phyloP scores from a whole-genome alignment of 2,329 filamentous ascomycete genomes.

The Alternaria dauci region DNA sequence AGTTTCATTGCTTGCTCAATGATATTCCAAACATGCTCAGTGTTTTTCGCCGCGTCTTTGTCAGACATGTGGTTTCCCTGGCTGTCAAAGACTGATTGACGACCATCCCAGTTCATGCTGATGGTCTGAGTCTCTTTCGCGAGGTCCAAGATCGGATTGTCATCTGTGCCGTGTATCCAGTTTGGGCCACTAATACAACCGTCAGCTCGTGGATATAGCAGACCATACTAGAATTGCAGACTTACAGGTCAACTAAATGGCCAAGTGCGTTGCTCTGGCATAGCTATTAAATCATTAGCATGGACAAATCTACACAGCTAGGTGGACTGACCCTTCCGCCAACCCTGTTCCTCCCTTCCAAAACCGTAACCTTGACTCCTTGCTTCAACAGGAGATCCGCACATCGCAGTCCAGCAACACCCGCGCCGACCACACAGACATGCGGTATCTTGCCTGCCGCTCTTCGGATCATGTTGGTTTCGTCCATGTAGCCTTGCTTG shows the following conservation, averaged over 20 bases:
- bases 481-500: conserved; percentile 30
- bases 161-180: conserved; percentile 78
- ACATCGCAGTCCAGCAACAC: conserved; percentile 74
- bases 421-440: conserved; percentile 74
- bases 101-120: conserved; percentile 62
- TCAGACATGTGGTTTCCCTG: conserved; percentile 61
- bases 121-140: conserved; percentile 67
- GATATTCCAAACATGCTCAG: conserved; percentile 71
- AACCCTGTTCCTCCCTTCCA: conserved; percentile 72
- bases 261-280: conserved; percentile 59
- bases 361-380: conserved; percentile 72
- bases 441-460: conserved; percentile 57
- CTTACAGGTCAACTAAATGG: conserved; percentile 66
- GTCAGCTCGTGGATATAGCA: background rate
- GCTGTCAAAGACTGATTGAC: conserved; percentile 65
- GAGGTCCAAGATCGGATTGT: conserved; percentile 74
- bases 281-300: conserved; percentile 48
- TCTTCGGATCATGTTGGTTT: conserved; percentile 42
- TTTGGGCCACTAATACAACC: conserved; percentile 68
- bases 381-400: conserved; percentile 71
- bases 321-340: conserved; percentile 66
- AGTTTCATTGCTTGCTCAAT: conserved; percentile 72
- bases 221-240: conserved; percentile 15
- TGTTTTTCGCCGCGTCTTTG: conserved; percentile 49
- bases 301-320: too few species aligned